These are phyloP conservation scores for Starmerella gropengiesseri DNA, from an alignment of 805 yeast species.

Conservation along the genomic window DNA sequence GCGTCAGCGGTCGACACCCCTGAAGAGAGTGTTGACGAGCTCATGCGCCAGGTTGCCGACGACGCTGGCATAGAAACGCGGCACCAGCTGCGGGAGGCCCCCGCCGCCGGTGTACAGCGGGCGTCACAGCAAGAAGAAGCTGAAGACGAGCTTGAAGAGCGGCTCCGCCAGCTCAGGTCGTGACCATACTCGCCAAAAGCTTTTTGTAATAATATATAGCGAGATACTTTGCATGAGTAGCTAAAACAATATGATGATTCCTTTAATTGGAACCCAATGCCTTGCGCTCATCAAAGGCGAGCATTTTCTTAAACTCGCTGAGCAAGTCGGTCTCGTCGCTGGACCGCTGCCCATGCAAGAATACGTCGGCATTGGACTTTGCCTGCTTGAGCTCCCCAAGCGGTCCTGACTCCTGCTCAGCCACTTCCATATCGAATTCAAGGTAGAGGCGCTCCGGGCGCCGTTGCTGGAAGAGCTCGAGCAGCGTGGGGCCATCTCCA, in stretches of 20 bases:
- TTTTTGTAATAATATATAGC: neutral
- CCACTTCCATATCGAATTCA: conserved; percentile 12
- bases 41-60: conserved; percentile 88
- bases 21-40: conserved; percentile 84
- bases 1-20: conserved; percentile 86
- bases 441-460: neutral
- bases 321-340: conserved; percentile 4
- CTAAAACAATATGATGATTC: neutral
- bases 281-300: conserved; percentile 15
- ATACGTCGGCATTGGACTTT: conserved; percentile 16
- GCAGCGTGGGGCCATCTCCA: conserved; percentile 8
- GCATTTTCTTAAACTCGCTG: conserved; percentile 14
- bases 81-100: conserved; percentile 52
- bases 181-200: too few species aligned
- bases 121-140: conserved; percentile 46
- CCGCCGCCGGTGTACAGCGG: conserved; percentile 39
- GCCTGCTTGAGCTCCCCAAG: conserved; percentile 17
- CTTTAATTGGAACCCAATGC: neutral
- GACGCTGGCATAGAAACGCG: conserved; percentile 92
- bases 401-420: conserved; percentile 12
- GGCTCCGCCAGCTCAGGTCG: conserved; percentile 73
- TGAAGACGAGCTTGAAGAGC: conserved; percentile 78
- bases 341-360: conserved; percentile 10
- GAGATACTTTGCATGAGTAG: neutral
- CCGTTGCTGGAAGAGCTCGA: conserved; percentile 8